Base-by-base conservation (phyloP, 2,329 filamentous ascomycete species). In the Arachnomyces sp. region DNA sequence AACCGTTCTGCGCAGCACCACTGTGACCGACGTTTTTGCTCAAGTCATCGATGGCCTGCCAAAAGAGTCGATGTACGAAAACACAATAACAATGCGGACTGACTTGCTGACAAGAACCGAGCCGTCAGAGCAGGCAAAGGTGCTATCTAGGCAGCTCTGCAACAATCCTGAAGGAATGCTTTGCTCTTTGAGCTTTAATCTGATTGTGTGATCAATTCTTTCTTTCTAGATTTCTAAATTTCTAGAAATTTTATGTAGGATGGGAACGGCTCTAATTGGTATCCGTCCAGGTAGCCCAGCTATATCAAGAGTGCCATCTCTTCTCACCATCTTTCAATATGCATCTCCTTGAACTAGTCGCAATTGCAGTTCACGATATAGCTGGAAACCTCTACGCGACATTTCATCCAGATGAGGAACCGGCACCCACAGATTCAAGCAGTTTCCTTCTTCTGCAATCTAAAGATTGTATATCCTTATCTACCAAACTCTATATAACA, bases 11-110 rank as follows among this genome's bases (percentile, higher is more conserved):
- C 28, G 12, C 12, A 39, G 28, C 13, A 14, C 17, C n/a, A 18
- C 25, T 11, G 28, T 12, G 30, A 39, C 21, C 14, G 28, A 39
- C 18, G 25, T 39, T 5, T 32, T 31, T 17, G 36, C 36, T 3
- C 36, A 39, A 30, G 36, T 39, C 28, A 39, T 39, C 9, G 36
- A 39, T 31, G 36, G 36, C 3, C 29, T 39, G 11, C 36, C 36
- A 8, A 25, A 18, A 18, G 25, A 21, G 7, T 9, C 14, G 7
- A 39, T 30, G 14, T 39, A 39, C 29, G 36, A 39, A 14, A n/a
- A 17, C 28, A 32, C 28, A 16, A 39, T 32, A 33, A 39, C 29
- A 14, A 14, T 12, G 5, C 36, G 29, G 28, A 17, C 16, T 18
- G 36, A 39, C 11, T 18, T 39, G 14, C 29, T 39, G n/a, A 32